Conservation (phyloP, 768 basidiomycete species). For the Xerocomellus dryophilus region DNA sequence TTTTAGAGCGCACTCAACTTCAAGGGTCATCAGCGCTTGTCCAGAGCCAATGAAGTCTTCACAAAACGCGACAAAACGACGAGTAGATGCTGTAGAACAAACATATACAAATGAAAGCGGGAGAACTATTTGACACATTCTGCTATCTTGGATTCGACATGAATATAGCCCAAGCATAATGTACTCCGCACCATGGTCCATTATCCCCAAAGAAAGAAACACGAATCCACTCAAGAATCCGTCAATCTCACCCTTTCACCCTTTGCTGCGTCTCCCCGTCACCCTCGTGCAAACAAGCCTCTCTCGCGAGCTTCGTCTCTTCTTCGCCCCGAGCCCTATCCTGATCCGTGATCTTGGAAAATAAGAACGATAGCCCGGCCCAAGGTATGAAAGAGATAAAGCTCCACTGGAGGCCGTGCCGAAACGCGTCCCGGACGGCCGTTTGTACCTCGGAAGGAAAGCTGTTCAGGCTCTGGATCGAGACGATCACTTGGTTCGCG, state of each 20-base stretch:
- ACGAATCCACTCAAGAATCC: no score
- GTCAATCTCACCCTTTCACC: not conserved
- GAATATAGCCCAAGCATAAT: no score
- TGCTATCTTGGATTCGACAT: no score
- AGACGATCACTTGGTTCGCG: not conserved
- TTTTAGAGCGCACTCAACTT: no score
- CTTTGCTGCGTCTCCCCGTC: not conserved
- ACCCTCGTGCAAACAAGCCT: not conserved
- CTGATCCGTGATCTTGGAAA: not conserved
- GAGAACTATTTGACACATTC: no score
- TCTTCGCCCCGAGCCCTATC: not conserved
- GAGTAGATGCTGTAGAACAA: no score
- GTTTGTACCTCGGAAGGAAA: not conserved
- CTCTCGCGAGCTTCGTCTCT: not conserved
- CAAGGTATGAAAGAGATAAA: slow-evolving; percentile 45
- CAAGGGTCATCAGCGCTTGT: no score
- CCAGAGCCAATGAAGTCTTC: no score
- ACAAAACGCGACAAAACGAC: no score
- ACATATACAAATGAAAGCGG: not conserved
- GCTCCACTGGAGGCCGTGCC: not conserved
- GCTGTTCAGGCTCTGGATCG: not conserved
- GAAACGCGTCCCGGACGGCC: not conserved
- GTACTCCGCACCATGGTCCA: no score
- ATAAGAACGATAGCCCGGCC: slow-evolving; percentile 28
- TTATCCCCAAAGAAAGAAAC: no score